Conservation (phyloP, 2,329 filamentous ascomycete species). For the Clonostachys sp. region DNA sequence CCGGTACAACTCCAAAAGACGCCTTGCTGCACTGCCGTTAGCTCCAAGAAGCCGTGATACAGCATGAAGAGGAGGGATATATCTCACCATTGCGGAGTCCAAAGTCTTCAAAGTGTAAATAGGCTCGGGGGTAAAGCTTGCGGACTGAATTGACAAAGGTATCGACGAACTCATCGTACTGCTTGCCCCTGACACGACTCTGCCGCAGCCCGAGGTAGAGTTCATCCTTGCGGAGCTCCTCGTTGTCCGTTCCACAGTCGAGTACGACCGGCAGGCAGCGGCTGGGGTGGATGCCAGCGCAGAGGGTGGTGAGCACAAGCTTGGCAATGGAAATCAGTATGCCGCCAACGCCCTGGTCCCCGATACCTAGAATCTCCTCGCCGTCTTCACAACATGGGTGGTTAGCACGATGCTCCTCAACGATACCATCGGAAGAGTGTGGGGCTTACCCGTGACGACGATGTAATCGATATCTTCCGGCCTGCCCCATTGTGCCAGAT, state of each 20-base stretch:
- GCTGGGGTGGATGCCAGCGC: conserved; percentile 80
- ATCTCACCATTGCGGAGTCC: conserved; percentile 62
- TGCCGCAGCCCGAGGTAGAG: conserved; percentile 74
- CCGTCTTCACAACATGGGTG: conserved; percentile 31
- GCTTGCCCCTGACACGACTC: conserved; percentile 60
- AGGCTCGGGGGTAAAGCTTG: conserved; percentile 71
- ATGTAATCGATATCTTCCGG: conserved; percentile 82
- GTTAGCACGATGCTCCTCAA: not conserved
- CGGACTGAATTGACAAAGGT: conserved; percentile 65
- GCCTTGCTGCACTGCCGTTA: conserved; percentile 43
- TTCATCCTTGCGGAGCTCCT: conserved; percentile 67
- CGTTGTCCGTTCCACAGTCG: conserved; percentile 82
- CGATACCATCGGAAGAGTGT: not conserved
- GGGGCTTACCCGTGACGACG: conserved; percentile 66
- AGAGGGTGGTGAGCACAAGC: conserved; percentile 75
- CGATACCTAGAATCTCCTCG: conserved; percentile 78
- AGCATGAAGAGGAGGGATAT: not conserved
- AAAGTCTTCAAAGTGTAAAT: conserved; percentile 90
- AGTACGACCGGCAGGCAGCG: conserved; percentile 76
- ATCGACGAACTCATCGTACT: conserved; percentile 75
- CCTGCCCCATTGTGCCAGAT: conserved; percentile 63
- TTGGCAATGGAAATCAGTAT: conserved; percentile 84
- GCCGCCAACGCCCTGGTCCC: conserved; percentile 82
- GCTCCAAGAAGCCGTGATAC: not conserved
- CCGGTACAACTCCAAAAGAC: conserved; percentile 72